phyloP scores from a whole-genome alignment of 768 basidiomycete species.

The Suillus discolor region DNA sequence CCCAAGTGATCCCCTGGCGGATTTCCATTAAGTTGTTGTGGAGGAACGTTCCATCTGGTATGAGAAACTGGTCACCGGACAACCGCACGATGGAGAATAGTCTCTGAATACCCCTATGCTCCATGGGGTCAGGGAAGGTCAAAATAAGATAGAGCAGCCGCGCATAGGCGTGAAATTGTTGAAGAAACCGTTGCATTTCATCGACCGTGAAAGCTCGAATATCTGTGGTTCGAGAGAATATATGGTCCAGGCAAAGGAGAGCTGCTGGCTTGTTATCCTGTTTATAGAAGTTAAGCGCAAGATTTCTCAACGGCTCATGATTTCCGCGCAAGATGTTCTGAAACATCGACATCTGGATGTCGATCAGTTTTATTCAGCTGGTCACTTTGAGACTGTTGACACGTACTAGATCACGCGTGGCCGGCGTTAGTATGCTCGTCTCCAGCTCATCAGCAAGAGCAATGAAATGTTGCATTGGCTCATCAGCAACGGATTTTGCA shows the following conservation, averaged over 20 bases:
- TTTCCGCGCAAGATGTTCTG: slow-evolving; percentile 32
- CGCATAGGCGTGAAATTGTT: slow-evolving; percentile 38
- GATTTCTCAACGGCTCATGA: slow-evolving; percentile 26
- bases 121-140: slow-evolving; percentile 31
- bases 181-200: slow-evolving; percentile 33
- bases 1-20: background rate
- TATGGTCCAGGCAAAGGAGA: slow-evolving; percentile 46
- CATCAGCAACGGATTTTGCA: slow-evolving; percentile 9
- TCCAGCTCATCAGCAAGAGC: slow-evolving; percentile 22
- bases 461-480: slow-evolving; percentile 24
- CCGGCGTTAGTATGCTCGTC: slow-evolving; percentile 9
- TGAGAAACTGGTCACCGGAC: slow-evolving; percentile 25
- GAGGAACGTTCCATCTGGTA: slow-evolving; percentile 1
- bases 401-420: slow-evolving; percentile 19
- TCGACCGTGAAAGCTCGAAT: slow-evolving; percentile 26
- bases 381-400: slow-evolving; percentile 9
- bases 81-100: slow-evolving; percentile 37
- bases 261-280: slow-evolving; percentile 33
- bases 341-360: slow-evolving; percentile 37
- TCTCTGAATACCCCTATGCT: slow-evolving; percentile 24
- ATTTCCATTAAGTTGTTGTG: background rate
- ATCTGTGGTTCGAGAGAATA: slow-evolving; percentile 32
- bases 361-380: slow-evolving; percentile 16
- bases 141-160: slow-evolving; percentile 33
- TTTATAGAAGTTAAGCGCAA: slow-evolving; percentile 35